A percentile compares a stretch with the other conserved stretches of the same genome.
Evolutionary conservation across 495 filamentous ascomycete genomes (phyloP).

Genomic region (Aspergillus sclerotiicarbonarius): DNA sequence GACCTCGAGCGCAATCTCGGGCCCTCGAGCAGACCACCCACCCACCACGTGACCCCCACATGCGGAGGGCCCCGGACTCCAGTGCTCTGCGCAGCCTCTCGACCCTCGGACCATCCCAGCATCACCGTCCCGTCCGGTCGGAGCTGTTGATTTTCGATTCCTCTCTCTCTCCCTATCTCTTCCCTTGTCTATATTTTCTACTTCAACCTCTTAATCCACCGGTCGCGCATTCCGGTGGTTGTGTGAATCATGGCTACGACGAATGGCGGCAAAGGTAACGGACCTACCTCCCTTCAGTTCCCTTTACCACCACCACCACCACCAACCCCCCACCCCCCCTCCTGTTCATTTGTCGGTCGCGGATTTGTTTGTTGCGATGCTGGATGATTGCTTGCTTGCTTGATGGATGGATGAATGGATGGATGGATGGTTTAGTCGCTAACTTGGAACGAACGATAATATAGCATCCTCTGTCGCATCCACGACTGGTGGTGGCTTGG

Average conservation of each 20-base stretch:
- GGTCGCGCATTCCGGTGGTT: not conserved
- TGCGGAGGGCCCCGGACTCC: conserved; percentile 33
- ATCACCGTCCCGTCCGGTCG: not conserved
- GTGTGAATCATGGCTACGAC: conserved; percentile 39
- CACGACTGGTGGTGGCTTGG: conserved; percentile 39
- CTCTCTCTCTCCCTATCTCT: too few relatives aligned
- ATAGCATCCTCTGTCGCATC: conserved; percentile 18
- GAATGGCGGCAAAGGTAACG: conserved; percentile 41
- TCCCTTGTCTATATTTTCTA: too few relatives aligned
- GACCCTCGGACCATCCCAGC: not conserved
- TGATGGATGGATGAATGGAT: too few relatives aligned
- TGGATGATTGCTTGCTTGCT: not conserved
- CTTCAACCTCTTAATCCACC: too few relatives aligned
- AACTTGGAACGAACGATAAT: too few relatives aligned
- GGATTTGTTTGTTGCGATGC: too few relatives aligned
- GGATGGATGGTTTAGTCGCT: too few relatives aligned
- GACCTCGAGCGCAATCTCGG: not conserved
- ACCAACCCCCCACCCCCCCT: too few relatives aligned
- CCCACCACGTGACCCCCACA: conserved; percentile 34
- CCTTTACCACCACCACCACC: too few relatives aligned
- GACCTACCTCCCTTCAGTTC: too few relatives aligned
- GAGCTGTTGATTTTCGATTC: too few relatives aligned
- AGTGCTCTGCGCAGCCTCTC: not conserved
- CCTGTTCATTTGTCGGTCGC: not conserved
- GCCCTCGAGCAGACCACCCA: not conserved